Base-by-base conservation (phyloP, 139 green algal genomes). In the Dunaliella primolecta region DNA sequence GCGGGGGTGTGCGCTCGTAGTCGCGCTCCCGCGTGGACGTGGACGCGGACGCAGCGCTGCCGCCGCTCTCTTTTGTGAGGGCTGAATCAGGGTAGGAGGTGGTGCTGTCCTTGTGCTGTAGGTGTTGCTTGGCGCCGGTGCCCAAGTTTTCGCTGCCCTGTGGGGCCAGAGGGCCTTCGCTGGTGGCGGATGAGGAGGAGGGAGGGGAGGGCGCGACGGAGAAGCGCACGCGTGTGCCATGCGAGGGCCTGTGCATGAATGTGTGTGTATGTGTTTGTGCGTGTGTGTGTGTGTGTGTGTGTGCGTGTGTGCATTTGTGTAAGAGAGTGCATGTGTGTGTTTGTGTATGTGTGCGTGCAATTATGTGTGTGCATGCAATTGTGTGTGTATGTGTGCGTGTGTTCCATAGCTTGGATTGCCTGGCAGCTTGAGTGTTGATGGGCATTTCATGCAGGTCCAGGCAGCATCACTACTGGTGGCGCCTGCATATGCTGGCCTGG, bases 161-260 rank as follows among this genome's bases (percentile, higher is more conserved):
- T n/a, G n/a, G n/a, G n/a, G n/a, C n/a, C n/a, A n/a, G n/a, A n/a
- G n/a, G n/a, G n/a, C n/a, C n/a, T 15, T 64, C 46, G 15, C 15
- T 15, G 46, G 7, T 64, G 7, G 46, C 46, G 46, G 7, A 15
- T 25, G 46, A 64, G 46, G 7, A 64, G 46, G 75, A 80, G 7
- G 75, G 33, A 29, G 32, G 30, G n/a, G 75, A 80, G 75, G 75
- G 75, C 33, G 75, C 75, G 29, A 80, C 30, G n/a, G 75, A 80
- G 75, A 80, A 80, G 75, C 75, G 75, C n/a, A 80, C 75, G 75
- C 75, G 75, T 11, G 75, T 33, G n/a, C 32, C 33, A 23, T 25
- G 46, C 46, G 15, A 64, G 46, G 46, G 46, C 15, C 7, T 7
- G 46, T 15, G 15, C 46, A 64, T 15, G 15, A 64, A 15, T 25